Evolutionary conservation across 2,329 filamentous ascomycete genomes (phyloP).

Genomic region (Dothistroma septosporum): DNA sequence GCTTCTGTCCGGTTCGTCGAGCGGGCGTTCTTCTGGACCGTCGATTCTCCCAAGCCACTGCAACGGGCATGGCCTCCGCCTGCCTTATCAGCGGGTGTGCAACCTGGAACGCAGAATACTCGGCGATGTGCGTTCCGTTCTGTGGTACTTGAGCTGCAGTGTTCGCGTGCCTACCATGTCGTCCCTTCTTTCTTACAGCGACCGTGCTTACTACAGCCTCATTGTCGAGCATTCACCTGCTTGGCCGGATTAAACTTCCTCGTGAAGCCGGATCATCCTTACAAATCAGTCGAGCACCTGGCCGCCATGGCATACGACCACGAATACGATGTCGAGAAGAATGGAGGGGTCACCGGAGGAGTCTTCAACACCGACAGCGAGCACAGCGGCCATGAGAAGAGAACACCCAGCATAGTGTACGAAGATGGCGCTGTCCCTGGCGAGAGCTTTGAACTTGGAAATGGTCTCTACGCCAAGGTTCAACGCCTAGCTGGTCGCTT

Average conservation of each 20-base stretch:
- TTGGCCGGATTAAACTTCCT: conserved; percentile 20
- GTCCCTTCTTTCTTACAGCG: background rate
- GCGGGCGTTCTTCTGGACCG: background rate
- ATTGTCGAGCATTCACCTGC: background rate
- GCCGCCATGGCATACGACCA: conserved; percentile 13
- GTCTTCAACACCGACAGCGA: conserved; percentile 8
- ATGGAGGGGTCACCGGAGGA: conserved; percentile 11
- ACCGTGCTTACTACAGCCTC: background rate
- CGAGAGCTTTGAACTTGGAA: conserved; percentile 56
- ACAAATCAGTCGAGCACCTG: background rate
- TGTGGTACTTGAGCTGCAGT: background rate
- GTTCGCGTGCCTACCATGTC: background rate
- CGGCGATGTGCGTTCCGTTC: background rate
- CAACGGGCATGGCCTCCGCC: background rate
- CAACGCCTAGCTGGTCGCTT: conserved; percentile 62
- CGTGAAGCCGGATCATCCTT: conserved; percentile 16
- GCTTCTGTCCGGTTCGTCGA: background rate
- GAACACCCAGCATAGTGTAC: conserved; percentile 17
- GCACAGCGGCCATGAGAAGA: conserved; percentile 8
- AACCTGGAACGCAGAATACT: background rate
- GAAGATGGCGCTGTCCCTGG: conserved; percentile 52
- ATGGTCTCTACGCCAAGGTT: conserved; percentile 54
- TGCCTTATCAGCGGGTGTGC: conserved; percentile 1
- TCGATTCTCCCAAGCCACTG: background rate
- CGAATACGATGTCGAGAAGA: conserved; percentile 21